Conservation (phyloP, 129 eudicot species). For the Daucus carota region DNA sequence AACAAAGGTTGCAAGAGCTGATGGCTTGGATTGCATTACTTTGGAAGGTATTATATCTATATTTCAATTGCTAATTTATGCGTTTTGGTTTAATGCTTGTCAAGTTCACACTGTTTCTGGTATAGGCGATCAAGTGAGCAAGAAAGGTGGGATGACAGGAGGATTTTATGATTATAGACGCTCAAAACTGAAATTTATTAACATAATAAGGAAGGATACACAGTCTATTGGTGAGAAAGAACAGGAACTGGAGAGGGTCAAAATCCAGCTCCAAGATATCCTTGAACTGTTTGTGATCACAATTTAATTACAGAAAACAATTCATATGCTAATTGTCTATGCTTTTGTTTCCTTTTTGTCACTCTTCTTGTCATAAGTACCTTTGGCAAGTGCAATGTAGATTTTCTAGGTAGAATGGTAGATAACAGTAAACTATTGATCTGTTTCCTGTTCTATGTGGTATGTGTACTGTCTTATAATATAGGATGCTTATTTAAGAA, state of each 20-base stretch:
- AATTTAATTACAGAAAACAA: not conserved
- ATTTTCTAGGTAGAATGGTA: not conserved
- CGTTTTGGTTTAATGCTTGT: not conserved
- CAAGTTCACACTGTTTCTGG: not conserved
- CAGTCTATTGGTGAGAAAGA: constrained; percentile 48
- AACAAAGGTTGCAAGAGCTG: constrained; percentile 81
- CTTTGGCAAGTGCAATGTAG: not conserved
- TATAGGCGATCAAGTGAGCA: constrained; percentile 97
- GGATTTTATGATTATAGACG: constrained; percentile 93
- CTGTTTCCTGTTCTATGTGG: not conserved
- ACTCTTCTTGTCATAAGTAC: not conserved
- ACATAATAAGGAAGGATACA: constrained; percentile 53
- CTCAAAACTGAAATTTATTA: constrained; percentile 85
- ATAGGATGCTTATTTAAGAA: not conserved
- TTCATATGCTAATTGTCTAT: not conserved
- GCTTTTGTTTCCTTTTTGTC: not conserved
- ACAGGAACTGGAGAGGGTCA: constrained; percentile 50
- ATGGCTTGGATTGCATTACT: constrained; percentile 93
- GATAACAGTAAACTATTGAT: not conserved
- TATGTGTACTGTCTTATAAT: not conserved
- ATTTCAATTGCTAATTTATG: not conserved
- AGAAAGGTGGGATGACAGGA: constrained; percentile 99
- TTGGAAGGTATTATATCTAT: constrained; percentile 52
- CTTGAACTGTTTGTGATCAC: constrained; percentile 22
- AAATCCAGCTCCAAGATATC: constrained; percentile 73